These are phyloP conservation scores for Fusarium camptoceras DNA, from an alignment of 2,329 filamentous ascomycete species.

Conservation along the genomic window DNA sequence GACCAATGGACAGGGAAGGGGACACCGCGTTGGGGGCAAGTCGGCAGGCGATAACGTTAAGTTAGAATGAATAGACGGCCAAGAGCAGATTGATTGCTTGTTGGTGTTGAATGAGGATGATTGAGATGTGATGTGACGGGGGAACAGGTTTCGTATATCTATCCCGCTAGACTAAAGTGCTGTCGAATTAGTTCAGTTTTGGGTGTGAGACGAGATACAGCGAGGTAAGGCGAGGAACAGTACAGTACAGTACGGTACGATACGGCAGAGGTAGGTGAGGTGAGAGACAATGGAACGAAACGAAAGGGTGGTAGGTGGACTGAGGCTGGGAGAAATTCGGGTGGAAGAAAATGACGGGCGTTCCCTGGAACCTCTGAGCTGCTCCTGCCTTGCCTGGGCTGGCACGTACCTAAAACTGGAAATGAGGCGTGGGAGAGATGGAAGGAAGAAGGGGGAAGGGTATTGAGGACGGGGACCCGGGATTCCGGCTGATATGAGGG, in stretches of 20 bases:
- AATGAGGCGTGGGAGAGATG: constrained; percentile 41
- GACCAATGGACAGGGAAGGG: constrained; percentile 40
- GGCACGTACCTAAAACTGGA: constrained; percentile 45
- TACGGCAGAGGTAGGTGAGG: constrained; percentile 7
- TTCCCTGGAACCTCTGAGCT: constrained; percentile 15
- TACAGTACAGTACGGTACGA: neutral
- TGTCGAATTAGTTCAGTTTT: constrained; percentile 28
- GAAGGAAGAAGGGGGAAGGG: constrained; percentile 18
- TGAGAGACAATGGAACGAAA: constrained; percentile 16
- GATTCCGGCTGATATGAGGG: constrained; percentile 18
- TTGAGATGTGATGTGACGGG: constrained; percentile 11
- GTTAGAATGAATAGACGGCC: constrained; percentile 18
- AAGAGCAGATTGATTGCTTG: constrained; percentile 1
- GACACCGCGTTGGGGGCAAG: constrained; percentile 37
- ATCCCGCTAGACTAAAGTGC: constrained; percentile 21
- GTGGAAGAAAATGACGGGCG: constrained; percentile 39
- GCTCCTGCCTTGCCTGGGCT: constrained; percentile 31
- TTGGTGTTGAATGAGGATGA: constrained; percentile 39
- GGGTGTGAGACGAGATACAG: constrained; percentile 1
- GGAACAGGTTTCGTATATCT: constrained; percentile 23
- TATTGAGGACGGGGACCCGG: constrained; percentile 5
- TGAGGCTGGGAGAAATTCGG: constrained; percentile 44
- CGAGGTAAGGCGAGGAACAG: constrained; percentile 29
- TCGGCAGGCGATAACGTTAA: constrained; percentile 3
- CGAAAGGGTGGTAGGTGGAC: constrained; percentile 1